A percentile compares a stretch with the other conserved stretches of the same genome.
Evolutionary conservation across 2,329 filamentous ascomycete genomes (phyloP).

Genomic region (Teratosphaeria nubilosa): DNA sequence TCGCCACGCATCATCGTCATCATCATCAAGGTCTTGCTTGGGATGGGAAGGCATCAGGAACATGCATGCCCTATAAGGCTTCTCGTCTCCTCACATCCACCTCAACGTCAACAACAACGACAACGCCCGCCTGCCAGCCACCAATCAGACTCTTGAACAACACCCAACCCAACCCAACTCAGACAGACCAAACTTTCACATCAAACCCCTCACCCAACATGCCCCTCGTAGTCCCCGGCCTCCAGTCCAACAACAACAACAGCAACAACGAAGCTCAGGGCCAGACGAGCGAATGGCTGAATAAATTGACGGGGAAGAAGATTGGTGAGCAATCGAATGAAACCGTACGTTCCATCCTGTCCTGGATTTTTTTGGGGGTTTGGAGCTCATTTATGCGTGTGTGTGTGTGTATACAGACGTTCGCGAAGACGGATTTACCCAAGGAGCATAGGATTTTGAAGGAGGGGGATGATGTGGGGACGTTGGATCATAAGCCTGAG

Average conservation of each 20-base stretch:
- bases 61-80: no score
- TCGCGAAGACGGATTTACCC: conserved; percentile 41
- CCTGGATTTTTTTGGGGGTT: background rate
- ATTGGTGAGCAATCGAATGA: conserved; percentile 37
- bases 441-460: conserved; percentile 38
- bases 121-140: no score
- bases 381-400: background rate
- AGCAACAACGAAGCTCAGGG: conserved; percentile 14
- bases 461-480: conserved; percentile 34
- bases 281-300: conserved; percentile 35
- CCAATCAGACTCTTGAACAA: accelerated
- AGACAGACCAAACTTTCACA: background rate
- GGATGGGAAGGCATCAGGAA: no score
- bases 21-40: no score
- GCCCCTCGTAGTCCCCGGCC: conserved; percentile 43
- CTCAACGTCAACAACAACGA: no score
- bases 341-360: conserved; percentile 24
- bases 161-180: no score
- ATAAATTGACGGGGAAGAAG: conserved; percentile 43
- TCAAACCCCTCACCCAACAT: conserved; percentile 21
- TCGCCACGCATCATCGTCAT: background rate
- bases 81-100: background rate
- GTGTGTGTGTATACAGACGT: conserved; percentile 29
- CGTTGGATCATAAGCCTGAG: conserved; percentile 39
- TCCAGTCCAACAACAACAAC: conserved; percentile 31